Evolutionary conservation across 768 basidiomycete species (phyloP), one percentile per base, ranked within the genome.

Genomic region (Auricularia heimuer): DNA sequence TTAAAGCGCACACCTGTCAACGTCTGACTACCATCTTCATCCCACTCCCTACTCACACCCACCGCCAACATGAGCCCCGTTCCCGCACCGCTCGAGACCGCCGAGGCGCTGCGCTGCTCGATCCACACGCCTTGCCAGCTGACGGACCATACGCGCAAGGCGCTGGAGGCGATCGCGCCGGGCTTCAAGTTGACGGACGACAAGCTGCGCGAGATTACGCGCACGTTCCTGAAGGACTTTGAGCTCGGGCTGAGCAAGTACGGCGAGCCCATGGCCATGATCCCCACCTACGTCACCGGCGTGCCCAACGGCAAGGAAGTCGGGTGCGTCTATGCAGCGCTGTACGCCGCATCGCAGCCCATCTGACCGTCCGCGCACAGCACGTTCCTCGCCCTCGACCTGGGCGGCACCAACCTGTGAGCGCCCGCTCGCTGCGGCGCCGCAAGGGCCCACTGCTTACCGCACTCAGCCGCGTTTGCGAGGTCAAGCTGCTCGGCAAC

Each of bases 381-480:
- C 56, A 96, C 94, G 4, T 99, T 97, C 77, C 85, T 98, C 63
- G 95, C 97, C 3, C 82, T 98, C 21, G 96, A 99, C 79, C 84
- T 99, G 21, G 97, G 97, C 47, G 97, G 97, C 64, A 99, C 97
- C 29, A 99, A 99, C 74, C 82, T 99, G 90, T 97, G 76, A 73
- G 90, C 34, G 65, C 62, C 11, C 18, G 11, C 10, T 11, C 14
- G 14, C 18, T 51, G 21, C 8, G 7, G 39, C 39, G 39, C 12
- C 21, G n/a, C 60, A 4, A 8, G 12, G n/a, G 36, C 69, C 70
- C 66, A 65, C 18, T 54, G 36, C 47, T 65, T 47, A 3, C 37
- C 21, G 44, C 10, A 65, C 2, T 29, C 67, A 97, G 94, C 67
- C 95, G 94, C 62, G 94, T 97, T 60, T 98, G 95, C 76, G 91